phyloP scores from a whole-genome alignment of 1,284 basidiomycete genomes.

The Peniophora sp. region DNA sequence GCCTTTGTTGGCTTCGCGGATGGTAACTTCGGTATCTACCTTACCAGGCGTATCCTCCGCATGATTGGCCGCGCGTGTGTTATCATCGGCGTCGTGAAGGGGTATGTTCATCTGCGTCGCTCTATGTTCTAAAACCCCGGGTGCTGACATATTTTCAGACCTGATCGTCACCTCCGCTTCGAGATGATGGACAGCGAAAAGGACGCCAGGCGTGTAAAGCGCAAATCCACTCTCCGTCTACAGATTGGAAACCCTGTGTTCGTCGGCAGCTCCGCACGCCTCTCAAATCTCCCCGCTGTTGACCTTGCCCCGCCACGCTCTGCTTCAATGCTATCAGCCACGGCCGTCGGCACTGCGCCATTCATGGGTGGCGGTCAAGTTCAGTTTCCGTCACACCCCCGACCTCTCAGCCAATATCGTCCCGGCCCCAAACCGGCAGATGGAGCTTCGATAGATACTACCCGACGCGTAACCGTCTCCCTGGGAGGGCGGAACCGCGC shows the following conservation, averaged over 20 bases:
- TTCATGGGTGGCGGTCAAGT: background rate
- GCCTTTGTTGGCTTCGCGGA: slow-evolving; percentile 54
- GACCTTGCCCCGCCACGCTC: background rate
- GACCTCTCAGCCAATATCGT: slow-evolving; percentile 3
- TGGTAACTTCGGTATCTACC: slow-evolving; percentile 38
- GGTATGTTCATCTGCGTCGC: slow-evolving; percentile 32
- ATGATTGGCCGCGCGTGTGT: slow-evolving; percentile 44
- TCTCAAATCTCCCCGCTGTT: background rate
- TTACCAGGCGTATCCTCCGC: slow-evolving; percentile 52
- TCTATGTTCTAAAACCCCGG: background rate
- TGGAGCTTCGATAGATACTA: slow-evolving; percentile 7
- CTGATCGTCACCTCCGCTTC: slow-evolving; percentile 4
- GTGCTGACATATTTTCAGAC: slow-evolving; percentile 1
- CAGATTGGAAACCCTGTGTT: background rate
- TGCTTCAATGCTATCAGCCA: background rate
- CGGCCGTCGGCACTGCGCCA: background rate
- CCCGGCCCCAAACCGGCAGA: background rate
- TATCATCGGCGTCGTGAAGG: slow-evolving; percentile 54
- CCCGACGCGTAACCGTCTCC: slow-evolving; percentile 49
- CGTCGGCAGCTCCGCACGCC: background rate
- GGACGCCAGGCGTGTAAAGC: slow-evolving; percentile 11
- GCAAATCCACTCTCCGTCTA: background rate
- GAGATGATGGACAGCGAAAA: slow-evolving; percentile 8
- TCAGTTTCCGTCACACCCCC: slow-evolving; percentile 1
- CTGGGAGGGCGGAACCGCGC: slow-evolving; percentile 36